phyloP scores from a whole-genome alignment of 1,284 basidiomycete species.

The Leccinum pachyderme region DNA sequence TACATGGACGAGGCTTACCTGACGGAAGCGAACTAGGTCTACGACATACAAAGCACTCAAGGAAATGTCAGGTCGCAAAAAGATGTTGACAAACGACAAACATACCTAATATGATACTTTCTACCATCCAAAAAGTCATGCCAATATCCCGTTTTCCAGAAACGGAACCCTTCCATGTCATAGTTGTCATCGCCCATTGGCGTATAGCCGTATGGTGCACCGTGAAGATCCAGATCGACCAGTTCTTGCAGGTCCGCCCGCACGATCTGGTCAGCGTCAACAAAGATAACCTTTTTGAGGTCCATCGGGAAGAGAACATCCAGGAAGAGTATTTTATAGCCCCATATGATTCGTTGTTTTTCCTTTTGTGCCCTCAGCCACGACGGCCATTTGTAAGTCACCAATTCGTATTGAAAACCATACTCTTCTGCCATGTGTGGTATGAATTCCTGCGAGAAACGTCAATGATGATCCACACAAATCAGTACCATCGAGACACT shows the following conservation, averaged over 20 bases:
- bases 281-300: constrained; percentile 97
- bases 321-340: constrained; percentile 99
- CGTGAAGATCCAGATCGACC: constrained; percentile 86
- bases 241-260: constrained; percentile 93
- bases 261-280: constrained; percentile 97
- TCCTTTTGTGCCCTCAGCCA: constrained; percentile 97
- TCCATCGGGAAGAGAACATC: constrained; percentile 99
- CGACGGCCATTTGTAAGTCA: constrained; percentile 98
- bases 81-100: not conserved
- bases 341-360: constrained; percentile 98
- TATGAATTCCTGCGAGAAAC: constrained; percentile 75
- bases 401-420: constrained; percentile 92
- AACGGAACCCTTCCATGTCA: constrained; percentile 97
- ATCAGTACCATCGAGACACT: constrained; percentile 20
- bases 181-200: constrained; percentile 95
- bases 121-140: constrained; percentile 76
- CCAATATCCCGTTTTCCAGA: constrained; percentile 98
- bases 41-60: constrained; percentile 91
- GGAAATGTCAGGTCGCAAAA: constrained; percentile 10
- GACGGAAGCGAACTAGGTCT: constrained; percentile 93
- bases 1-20: constrained; percentile 42
- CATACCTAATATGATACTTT: constrained; percentile 91
- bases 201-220: constrained; percentile 91
- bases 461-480: constrained; percentile 5
- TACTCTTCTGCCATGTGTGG: constrained; percentile 90